Evolutionary conservation across 306 rosid species (phyloP), one percentile per base, ranked within the genome.

Genomic region (Begonia peltatifolia): DNA sequence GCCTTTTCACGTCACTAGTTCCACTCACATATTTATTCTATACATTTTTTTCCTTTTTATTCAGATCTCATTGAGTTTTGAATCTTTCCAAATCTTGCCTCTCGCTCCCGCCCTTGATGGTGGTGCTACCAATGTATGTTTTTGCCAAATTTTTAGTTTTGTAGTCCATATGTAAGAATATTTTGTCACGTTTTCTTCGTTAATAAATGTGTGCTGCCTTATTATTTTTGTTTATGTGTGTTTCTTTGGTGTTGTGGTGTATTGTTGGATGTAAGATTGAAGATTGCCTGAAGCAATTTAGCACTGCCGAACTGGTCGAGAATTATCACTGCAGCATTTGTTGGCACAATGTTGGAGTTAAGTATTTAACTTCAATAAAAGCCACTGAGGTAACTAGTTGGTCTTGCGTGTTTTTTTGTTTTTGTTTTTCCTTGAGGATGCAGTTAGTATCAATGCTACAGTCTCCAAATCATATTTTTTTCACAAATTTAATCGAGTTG

Each of bases 31-130:
- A 41, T 58, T 13, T 47, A 20, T 67, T 44, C 15, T 60, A 46
- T 52, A 42, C 41, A 61, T 59, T 52, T 47, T 10, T 16, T 42
- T 41, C 36, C 46, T 68, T 51, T 55, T 77, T 55, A 6, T 64
- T 63, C 87, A 90, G 94, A 83, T 90, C 58, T 90, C 95, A 11
- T 55, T 78, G 59, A 90, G 74, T 64, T 86, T 85, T 49, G 99
- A 90, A 66, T 81, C 78, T 53, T 90, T 83, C 71, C 86, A 80
- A 68, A 80, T 93, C 67, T 71, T 90, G 84, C 92, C 82, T 50
- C 83, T 90, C 64, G 79, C 95, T 42, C 90, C 82, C 0, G 71
- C 68, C 56, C 75, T 64, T 51, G 42, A 54, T 53, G 46, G 53
- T 47, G 61, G 70, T 59, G 60, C 72, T 63, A 46, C 62, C 56